phyloP scores from a whole-genome alignment of 306 rosid species.

The Lathyrus sativus region DNA sequence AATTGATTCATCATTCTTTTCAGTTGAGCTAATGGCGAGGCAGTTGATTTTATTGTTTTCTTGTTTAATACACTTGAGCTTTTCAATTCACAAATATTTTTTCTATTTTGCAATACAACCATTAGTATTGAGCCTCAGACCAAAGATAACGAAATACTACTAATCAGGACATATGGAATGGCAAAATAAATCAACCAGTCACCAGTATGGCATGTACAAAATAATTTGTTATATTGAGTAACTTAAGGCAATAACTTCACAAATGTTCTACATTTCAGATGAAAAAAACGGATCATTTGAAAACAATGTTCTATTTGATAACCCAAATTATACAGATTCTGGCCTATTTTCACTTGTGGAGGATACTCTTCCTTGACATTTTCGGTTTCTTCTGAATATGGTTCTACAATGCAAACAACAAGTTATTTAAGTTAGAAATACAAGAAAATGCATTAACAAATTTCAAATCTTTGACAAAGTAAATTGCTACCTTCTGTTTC shows the following conservation, averaged over 20 bases:
- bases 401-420: constrained; percentile 51
- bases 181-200: neutral
- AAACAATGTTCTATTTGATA: neutral
- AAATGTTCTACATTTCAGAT: constrained; percentile 1
- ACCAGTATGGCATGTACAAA: neutral
- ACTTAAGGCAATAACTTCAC: neutral
- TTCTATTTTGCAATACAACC: neutral
- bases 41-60: neutral
- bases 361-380: constrained; percentile 70
- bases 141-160: neutral
- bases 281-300: neutral
- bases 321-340: constrained; percentile 20
- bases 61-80: neutral
- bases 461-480: neutral
- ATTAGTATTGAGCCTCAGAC: neutral
- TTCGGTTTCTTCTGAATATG: constrained; percentile 70
- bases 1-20: too few relatives aligned
- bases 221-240: neutral
- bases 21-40: neutral
- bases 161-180: neutral
- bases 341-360: constrained; percentile 70
- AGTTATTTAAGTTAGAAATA: neutral
- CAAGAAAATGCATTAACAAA: neutral
- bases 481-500: constrained; percentile 68
- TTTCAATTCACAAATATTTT: neutral